Evolutionary conservation across 2,329 filamentous ascomycete genomes (phyloP), one percentile per base, ranked within the genome.

Genomic region (Trichoderma harzianum): DNA sequence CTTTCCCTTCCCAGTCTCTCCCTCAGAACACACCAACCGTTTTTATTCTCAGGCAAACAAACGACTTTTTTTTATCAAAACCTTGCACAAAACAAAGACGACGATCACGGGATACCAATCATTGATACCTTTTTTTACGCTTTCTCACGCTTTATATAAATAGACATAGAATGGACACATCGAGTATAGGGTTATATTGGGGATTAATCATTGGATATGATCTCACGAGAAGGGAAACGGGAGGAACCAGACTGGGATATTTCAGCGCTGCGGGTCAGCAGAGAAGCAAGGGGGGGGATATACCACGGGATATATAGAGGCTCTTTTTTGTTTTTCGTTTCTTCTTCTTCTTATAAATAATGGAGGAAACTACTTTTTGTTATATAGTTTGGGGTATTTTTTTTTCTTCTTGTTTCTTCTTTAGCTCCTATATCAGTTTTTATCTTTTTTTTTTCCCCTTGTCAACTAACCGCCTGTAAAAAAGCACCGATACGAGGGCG

Each of bases 1-100:
- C 30, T 67, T 67, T 68, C 65, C 51, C 53, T 69, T 69, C 66
- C 66, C 66, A 69, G 55, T 62, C 66, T 69, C 66, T 69, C 66
- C 66, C 66, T 69, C 57, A n/a, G 24, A 60, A 68, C 30, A 61
- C 28, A 24, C 39, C 28, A 39, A 43, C 39, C 39, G 39, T 43
- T 43, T 62, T 69, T 69, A 47, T 68, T 69, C 30, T 66, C 66
- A 51, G 18, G 28, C 65, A 34, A 53, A 57, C 34, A n/a, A 63
- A 63, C 34, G 43, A 36, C 28, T n/a, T 21, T 30, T 12, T 53
- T 53, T 65, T 47, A 51, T 26, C 21, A 39, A 53, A 43, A 39
- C 36, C 39, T n/a, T 30, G 34, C 21, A 30, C 53, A 69, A 69
- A 32, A 60, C 34, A 68, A 69, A 12, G 24, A 51, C 55, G 43